Evolutionary conservation across 2,329 filamentous ascomycete genomes (phyloP), one percentile per base, ranked within the genome.

Genomic region (Xenoacremonium recifei): DNA sequence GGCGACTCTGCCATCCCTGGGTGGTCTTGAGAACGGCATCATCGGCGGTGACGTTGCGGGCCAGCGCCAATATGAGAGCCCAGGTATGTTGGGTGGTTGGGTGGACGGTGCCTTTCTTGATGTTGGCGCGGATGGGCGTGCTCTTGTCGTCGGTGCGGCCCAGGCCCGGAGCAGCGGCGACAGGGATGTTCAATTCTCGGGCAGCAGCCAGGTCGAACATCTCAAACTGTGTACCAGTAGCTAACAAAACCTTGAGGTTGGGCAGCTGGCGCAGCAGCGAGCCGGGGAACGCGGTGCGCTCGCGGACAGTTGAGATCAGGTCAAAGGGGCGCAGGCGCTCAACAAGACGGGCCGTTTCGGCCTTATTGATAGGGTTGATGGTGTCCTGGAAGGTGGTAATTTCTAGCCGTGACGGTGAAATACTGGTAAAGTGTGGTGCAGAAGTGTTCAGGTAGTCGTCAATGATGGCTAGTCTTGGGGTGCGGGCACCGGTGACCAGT

Each of bases 201-300:
- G 75, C 76, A 2, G 74, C 68, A 2, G 62, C 58, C 5, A 82
- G 62, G 53, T 85, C 82, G 43, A 86, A 79, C 2, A 72, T 71
- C 40, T 75, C 70, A 47, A 85, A 85, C 27, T 79, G 73, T 1
- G 65, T 72, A 3, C 79, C 80, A 1, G 81, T 84, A 2, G 79
- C 82, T 11, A 86, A 68, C 7, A 87, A 68, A 1, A 85, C 63
- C 54, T 77, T 80, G 3, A 87, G 67, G 35, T 85, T 84, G 0
- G 82, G 83, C 0, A 87, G 70, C 13, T 70, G 58, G 4, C 66
- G 57, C 4, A 85, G 67, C 0, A 85, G 64, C 0, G 68, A 63
- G 2, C 62, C 67, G 1, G 78, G 71, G 50, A 87, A 82, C 0
- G 80, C 71, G 0, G 82, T 86, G 20, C 37, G 37, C 25, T 39